Percentiles rank a stretch among this genome's conserved stretches.
Evolutionary conservation across 805 yeast species (phyloP).

Genomic region (Starmera quercuum): DNA sequence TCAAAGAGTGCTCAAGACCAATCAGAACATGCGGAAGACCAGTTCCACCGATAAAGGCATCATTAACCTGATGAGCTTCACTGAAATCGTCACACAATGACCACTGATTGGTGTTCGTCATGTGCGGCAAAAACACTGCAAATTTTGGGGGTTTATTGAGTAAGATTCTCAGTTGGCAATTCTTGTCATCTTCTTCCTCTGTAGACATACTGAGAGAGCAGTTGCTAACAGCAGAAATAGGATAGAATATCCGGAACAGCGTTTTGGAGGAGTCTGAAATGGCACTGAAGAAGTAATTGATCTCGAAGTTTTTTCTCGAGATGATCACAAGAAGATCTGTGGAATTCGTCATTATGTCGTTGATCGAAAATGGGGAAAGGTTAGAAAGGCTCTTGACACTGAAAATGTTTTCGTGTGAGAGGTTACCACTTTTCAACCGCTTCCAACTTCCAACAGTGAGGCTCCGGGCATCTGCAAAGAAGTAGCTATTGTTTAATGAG

Average conservation of each 20-base stretch:
- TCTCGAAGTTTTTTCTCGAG: constrained; percentile 62
- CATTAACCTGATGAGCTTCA: constrained; percentile 74
- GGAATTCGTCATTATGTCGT: constrained; percentile 51
- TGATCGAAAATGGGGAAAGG: constrained; percentile 59
- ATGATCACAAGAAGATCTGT: constrained; percentile 67
- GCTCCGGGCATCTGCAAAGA: constrained; percentile 59
- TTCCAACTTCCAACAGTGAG: constrained; percentile 79
- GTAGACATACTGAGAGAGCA: constrained; percentile 48
- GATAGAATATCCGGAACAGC: constrained; percentile 65
- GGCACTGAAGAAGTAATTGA: constrained; percentile 74
- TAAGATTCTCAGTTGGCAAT: constrained; percentile 41
- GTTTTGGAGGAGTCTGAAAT: constrained; percentile 56
- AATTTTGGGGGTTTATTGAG: constrained; percentile 63
- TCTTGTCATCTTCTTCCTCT: constrained; percentile 22
- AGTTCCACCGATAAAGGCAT: constrained; percentile 55
- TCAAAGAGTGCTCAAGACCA: constrained; percentile 45
- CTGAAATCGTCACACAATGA: constrained; percentile 78
- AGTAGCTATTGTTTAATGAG: constrained; percentile 56
- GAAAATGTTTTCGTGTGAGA: constrained; percentile 26
- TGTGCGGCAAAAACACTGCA: constrained; percentile 65
- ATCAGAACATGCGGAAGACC: constrained; percentile 62
- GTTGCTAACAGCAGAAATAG: constrained; percentile 49
- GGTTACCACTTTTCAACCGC: constrained; percentile 59
- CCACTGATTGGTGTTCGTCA: constrained; percentile 58
- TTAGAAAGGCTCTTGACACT: constrained; percentile 43